Evolutionary conservation across 495 filamentous ascomycete genomes (phyloP).

Genomic region (Bombardia bombarda): DNA sequence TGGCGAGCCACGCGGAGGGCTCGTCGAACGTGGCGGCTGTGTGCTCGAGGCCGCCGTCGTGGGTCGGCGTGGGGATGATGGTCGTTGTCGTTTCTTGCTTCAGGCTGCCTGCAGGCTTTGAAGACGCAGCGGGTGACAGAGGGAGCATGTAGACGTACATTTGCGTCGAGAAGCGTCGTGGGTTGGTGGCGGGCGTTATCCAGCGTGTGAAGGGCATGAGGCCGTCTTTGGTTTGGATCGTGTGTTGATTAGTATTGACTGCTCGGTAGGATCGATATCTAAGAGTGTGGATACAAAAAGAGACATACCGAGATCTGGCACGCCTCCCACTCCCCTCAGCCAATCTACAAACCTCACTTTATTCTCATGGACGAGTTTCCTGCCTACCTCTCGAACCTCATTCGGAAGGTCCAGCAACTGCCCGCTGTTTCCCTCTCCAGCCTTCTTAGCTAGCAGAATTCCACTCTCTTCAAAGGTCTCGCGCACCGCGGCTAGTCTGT

Average conservation of each 20-base stretch:
- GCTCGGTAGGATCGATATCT: no score
- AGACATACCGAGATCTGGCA: conserved; percentile 55
- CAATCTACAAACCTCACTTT: conserved; percentile 56
- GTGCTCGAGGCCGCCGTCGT: conserved; percentile 80
- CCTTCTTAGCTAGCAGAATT: conserved; percentile 57
- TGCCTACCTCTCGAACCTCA: conserved; percentile 52
- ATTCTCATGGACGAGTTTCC: conserved; percentile 56
- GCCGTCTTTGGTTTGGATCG: conserved; percentile 40
- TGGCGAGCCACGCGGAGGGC: conserved; percentile 57
- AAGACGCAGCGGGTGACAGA: conserved; percentile 20
- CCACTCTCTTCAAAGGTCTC: conserved; percentile 96
- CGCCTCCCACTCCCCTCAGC: conserved; percentile 53
- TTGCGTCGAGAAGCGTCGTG: conserved; percentile 78
- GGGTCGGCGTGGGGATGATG: conserved; percentile 56
- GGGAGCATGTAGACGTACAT: conserved; percentile 98
- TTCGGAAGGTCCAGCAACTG: conserved; percentile 49
- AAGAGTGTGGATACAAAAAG: neutral
- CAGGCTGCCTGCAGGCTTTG: neutral
- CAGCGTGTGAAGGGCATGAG: conserved; percentile 84
- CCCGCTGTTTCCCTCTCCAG: conserved; percentile 20
- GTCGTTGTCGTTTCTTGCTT: conserved; percentile 22
- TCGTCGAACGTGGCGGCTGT: conserved; percentile 72
- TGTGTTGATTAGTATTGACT: no score
- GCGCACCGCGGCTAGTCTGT: conserved; percentile 71
- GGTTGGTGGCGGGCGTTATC: conserved; percentile 69